phyloP scores from a whole-genome alignment of 805 yeast species.

The Candida vartiovaarae region DNA sequence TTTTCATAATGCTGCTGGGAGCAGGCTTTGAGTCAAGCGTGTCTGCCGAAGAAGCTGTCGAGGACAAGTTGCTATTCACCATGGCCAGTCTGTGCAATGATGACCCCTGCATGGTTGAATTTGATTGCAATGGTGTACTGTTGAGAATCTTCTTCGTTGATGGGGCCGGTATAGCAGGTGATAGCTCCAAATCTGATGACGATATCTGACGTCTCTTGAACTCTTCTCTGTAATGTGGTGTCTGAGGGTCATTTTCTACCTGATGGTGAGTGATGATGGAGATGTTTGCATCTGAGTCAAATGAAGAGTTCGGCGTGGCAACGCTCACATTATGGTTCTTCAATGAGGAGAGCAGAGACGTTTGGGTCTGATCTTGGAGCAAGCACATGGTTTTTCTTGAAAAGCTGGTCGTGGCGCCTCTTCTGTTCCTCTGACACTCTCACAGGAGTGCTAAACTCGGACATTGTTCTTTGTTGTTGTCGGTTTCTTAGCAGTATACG shows the following conservation, averaged over 20 bases:
- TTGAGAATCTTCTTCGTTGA: slow-evolving; percentile 8
- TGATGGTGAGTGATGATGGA: slow-evolving; percentile 14
- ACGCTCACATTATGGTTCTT: background rate
- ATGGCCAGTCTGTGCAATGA: slow-evolving; percentile 2
- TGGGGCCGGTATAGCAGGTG: slow-evolving; percentile 11
- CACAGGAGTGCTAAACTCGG: slow-evolving; percentile 1
- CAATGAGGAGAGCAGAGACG: slow-evolving; percentile 1
- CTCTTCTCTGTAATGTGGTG: slow-evolving; percentile 17
- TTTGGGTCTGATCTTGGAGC: slow-evolving; percentile 9
- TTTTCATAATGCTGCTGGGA: slow-evolving; percentile 22
- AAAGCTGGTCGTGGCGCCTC: slow-evolving; percentile 13
- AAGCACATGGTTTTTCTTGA: slow-evolving; percentile 16
- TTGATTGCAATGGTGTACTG: background rate
- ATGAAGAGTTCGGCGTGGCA: slow-evolving; percentile 3
- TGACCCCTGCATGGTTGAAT: background rate
- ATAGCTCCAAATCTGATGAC: slow-evolving; percentile 1
- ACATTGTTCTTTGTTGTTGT: background rate
- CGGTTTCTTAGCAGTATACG: no score
- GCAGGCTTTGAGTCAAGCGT: slow-evolving; percentile 1
- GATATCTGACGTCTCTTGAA: slow-evolving; percentile 2
- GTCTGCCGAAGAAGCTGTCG: background rate
- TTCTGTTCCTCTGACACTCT: slow-evolving; percentile 10
- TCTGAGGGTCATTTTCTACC: slow-evolving; percentile 21
- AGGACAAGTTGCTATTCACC: slow-evolving; percentile 1
- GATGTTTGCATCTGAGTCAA: slow-evolving; percentile 4